Conservation (phyloP, 1,284 basidiomycete genomes). For the Moesziomyces sp. region DNA sequence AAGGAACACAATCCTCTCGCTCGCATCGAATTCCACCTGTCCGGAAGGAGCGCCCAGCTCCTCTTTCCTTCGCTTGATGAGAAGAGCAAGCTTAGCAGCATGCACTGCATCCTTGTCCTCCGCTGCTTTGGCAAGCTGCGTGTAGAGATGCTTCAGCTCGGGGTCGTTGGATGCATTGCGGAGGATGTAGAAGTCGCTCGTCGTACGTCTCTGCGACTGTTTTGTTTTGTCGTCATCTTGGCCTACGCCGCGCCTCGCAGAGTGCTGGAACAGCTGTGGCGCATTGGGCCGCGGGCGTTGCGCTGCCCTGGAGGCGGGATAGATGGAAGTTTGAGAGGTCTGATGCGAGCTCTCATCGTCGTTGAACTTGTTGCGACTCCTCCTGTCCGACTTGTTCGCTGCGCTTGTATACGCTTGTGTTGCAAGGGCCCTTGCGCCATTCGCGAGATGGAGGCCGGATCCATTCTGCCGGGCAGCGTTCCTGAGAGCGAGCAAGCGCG, state of each 20-base stretch:
- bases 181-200: conserved; percentile 23
- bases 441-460: not conserved
- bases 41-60: not conserved
- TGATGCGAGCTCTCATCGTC: not conserved
- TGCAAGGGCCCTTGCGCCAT: not conserved
- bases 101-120: conserved; percentile 26
- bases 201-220: conserved; percentile 1
- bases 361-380: not conserved
- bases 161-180: conserved; percentile 34
- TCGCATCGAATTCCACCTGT: conserved; percentile 13
- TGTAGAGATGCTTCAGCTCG: conserved; percentile 42
- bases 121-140: conserved; percentile 17
- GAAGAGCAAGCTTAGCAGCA: conserved; percentile 18
- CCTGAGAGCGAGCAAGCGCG: not conserved
- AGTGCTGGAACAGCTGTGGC: conserved; percentile 33
- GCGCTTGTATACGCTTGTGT: not conserved
- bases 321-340: conserved; percentile 10
- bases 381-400: not conserved
- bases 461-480: not conserved
- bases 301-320: conserved; percentile 33
- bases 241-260: conserved; percentile 1
- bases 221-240: conserved; percentile 1
- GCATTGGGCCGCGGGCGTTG: conserved; percentile 35
- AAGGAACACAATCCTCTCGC: conserved; percentile 36
- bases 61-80: conserved; percentile 36